Evolutionary conservation across 495 filamentous ascomycete genomes (phyloP).

Genomic region (Cetradonia linearis): DNA sequence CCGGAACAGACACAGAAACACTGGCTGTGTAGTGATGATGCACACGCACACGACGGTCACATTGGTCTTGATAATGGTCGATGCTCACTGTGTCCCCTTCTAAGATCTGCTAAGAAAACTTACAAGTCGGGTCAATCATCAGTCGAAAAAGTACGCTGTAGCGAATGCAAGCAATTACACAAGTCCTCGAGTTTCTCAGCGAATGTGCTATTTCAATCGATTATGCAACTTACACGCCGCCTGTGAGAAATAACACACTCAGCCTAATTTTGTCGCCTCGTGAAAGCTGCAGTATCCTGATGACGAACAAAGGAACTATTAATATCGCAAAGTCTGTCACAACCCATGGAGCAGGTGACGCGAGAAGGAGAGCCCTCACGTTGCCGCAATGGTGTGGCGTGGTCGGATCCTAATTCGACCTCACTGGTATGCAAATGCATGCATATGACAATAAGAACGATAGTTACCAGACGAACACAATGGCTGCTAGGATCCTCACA

Average conservation of each 20-base stretch:
- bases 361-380: not conserved
- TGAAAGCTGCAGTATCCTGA: constrained; percentile 2
- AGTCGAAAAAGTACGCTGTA: no score
- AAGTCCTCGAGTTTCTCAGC: constrained; percentile 4
- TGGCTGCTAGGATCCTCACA: constrained; percentile 8
- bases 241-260: not conserved
- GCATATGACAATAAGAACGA: not conserved
- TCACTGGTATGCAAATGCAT: constrained; percentile 9
- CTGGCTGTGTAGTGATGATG: no score
- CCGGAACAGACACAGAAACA: no score
- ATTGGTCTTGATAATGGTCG: no score
- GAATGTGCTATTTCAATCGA: no score
- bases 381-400: constrained; percentile 4
- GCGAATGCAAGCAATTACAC: constrained; percentile 6
- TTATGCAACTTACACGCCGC: constrained; percentile 10
- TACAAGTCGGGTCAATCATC: no score
- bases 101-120: no score
- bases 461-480: constrained; percentile 12
- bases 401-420: constrained; percentile 3
- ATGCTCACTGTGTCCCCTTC: no score
- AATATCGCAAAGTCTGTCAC: constrained; percentile 17
- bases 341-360: constrained; percentile 2
- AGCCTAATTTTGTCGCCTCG: constrained; percentile 1
- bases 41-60: no score
- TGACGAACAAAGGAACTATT: constrained; percentile 5